phyloP scores from a whole-genome alignment of 441 rosid species.

The Syzygium malaccense region DNA sequence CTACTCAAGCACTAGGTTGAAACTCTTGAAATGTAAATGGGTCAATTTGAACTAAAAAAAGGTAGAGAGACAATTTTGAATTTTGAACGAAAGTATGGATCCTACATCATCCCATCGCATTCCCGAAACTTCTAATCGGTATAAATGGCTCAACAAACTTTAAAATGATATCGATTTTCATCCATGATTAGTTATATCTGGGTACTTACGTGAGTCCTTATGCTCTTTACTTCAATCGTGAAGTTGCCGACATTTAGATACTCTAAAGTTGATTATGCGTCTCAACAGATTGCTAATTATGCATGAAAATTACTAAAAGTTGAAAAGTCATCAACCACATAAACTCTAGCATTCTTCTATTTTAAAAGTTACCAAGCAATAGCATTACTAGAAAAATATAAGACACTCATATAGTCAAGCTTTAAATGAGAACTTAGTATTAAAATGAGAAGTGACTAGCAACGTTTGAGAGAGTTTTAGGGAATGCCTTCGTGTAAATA shows the following conservation, averaged over 20 bases:
- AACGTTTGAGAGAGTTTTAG: background rate
- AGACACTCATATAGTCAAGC: background rate
- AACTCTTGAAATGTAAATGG: background rate
- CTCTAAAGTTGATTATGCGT: background rate
- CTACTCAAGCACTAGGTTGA: rapidly evolving
- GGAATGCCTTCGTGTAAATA: background rate
- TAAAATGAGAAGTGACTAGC: background rate
- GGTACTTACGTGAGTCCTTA: too few species aligned
- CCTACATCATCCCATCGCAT: background rate
- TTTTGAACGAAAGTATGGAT: background rate
- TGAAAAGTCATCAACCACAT: background rate
- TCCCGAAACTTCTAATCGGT: background rate
- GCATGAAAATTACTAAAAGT: background rate
- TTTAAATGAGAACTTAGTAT: background rate
- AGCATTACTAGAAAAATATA: background rate
- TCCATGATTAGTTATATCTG: background rate
- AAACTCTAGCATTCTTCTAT: background rate
- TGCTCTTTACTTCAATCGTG: background rate
- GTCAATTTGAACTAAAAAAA: background rate
- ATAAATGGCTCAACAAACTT: background rate
- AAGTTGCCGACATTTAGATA: background rate
- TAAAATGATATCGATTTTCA: background rate
- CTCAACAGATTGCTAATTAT: background rate
- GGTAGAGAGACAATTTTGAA: background rate
- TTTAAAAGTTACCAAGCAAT: background rate